Evolutionary conservation across 2,329 filamentous ascomycete species (phyloP).

Genomic region (Fusarium sp.): DNA sequence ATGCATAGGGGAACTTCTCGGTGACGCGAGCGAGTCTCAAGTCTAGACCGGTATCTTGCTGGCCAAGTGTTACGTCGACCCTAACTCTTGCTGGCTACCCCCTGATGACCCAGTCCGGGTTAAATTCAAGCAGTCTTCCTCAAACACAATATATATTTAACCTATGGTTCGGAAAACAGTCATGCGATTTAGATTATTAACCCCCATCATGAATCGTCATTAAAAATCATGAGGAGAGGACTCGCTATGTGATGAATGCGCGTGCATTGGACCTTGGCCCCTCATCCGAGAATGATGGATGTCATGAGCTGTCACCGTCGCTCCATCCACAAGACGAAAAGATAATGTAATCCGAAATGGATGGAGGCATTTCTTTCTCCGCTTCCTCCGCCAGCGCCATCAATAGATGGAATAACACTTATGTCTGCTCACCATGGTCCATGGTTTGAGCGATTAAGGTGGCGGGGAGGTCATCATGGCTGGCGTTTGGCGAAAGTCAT

Average conservation of each 20-base stretch:
- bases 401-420: background rate
- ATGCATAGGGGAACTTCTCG: too few relatives aligned
- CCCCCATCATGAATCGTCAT: background rate
- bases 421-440: background rate
- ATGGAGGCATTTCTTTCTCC: background rate
- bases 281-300: background rate
- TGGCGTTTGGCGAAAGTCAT: background rate
- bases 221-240: background rate
- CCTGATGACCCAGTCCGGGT: too few relatives aligned
- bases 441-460: background rate
- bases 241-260: background rate
- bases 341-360: background rate
- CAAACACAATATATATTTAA: background rate
- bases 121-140: background rate
- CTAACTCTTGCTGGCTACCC: too few relatives aligned
- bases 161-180: background rate
- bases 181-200: background rate
- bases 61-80: too few relatives aligned
- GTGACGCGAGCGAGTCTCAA: too few relatives aligned
- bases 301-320: background rate
- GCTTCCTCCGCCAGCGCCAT: background rate
- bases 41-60: too few relatives aligned
- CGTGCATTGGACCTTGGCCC: background rate
- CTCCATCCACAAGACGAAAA: background rate
- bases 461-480: background rate